Base-by-base conservation (phyloP, 768 basidiomycete species). In the Guyanaporus albipodus region DNA sequence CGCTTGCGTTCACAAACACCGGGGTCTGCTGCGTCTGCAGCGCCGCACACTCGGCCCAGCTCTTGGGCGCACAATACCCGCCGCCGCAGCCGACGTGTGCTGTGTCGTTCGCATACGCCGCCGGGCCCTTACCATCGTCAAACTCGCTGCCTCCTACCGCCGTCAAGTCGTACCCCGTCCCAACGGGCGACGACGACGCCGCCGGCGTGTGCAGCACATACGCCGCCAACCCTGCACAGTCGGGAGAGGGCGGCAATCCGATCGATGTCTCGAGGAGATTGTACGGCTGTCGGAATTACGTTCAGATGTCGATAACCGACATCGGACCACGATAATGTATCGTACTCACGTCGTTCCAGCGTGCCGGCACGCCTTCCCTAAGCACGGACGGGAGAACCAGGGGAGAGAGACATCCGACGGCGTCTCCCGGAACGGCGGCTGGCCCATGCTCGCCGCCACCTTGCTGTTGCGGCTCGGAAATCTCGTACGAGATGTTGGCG, bases 261-360 rank as follows among this genome's bases (percentile, higher is more conserved):
- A 58, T 55, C 10, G 62, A 60, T 24, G 62, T 64, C 49, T 63
- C 63, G 32, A 66, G 61, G 56, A 66, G 64, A 56, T 66, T 66
- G 24, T 61, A 67, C 38, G 64, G 61, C 64, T 66, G 46, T 48
- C 22, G 50, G 46, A 31, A 50, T 62, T 62, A 55, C 53, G 52
- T 57, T 38, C 29, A 59, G 29, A 29, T 38, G 42, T 34, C 17
- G 23, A 55, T 46, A 62, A 44, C 35, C 27, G 44, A 42, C 26
- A 38, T 40, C 37, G 22, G 43, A 50, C 42, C 19, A 18, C n/a
- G n/a, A n/a, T n/a, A n/a, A n/a, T n/a, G n/a, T n/a, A n/a, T n/a
- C n/a, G 38, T 50, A 52, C 63, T 66, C 52, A 66, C 66, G 56
- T 66, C 59, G 53, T 66, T 66, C 64, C 64, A 66, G 21, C 64